These are phyloP conservation scores for Castanea mollissima DNA, from an alignment of 306 rosid species.

Conservation along the genomic window DNA sequence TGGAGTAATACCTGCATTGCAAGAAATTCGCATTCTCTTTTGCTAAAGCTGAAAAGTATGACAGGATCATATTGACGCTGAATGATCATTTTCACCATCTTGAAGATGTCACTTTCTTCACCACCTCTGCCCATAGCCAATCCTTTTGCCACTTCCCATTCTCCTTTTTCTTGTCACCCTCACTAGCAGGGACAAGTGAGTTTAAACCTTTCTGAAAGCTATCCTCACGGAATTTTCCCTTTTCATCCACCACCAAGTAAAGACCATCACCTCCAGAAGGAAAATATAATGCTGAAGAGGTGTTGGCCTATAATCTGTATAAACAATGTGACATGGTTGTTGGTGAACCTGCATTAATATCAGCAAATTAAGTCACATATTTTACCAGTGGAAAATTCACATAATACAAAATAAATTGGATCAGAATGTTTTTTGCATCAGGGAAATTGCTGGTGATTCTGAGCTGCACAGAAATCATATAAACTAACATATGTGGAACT, in stretches of 20 bases:
- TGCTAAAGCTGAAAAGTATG: constrained; percentile 95
- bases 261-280: constrained; percentile 81
- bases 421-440: neutral
- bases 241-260: constrained; percentile 86
- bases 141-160: constrained; percentile 73
- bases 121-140: constrained; percentile 52
- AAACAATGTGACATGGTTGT: constrained; percentile 94
- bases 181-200: constrained; percentile 62
- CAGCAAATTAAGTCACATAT: constrained; percentile 23
- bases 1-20: constrained; percentile 86
- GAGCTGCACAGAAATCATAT: neutral
- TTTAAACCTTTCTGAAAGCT: constrained; percentile 82
- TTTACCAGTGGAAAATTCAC: neutral
- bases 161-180: constrained; percentile 61
- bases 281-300: constrained; percentile 96
- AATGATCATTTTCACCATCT: constrained; percentile 96
- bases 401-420: neutral
- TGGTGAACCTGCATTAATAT: constrained; percentile 67
- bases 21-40: constrained; percentile 88
- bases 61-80: constrained; percentile 96
- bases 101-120: constrained; percentile 91
- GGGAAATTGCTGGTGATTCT: neutral
- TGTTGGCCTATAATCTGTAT: constrained; percentile 94
- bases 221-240: constrained; percentile 78
- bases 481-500: neutral